phyloP scores from a whole-genome alignment of 345 rosid genomes.

The Lepidium sativum region DNA sequence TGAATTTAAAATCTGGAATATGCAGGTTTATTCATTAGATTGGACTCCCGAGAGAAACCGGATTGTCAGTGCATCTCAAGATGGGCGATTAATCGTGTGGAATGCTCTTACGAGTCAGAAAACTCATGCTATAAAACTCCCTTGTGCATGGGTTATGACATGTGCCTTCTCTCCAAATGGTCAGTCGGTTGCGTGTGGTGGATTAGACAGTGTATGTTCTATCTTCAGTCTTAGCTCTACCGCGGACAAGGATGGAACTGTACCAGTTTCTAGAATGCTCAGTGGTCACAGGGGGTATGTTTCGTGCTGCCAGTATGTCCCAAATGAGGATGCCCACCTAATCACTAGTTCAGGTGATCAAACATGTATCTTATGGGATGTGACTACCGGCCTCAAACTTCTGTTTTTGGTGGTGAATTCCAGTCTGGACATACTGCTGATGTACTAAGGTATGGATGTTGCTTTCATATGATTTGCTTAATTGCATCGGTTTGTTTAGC shows the following conservation, averaged over 20 bases:
- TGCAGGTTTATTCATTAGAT: constrained; percentile 81
- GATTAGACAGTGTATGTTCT: constrained; percentile 89
- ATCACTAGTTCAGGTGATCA: constrained; percentile 93
- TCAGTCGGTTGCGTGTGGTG: constrained; percentile 95
- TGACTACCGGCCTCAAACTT: constrained; percentile 87
- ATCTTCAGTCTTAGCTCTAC: constrained; percentile 85
- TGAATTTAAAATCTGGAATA: constrained; percentile 1
- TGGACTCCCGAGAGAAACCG: constrained; percentile 87
- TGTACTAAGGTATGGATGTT: constrained; percentile 57
- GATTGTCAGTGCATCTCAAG: constrained; percentile 95
- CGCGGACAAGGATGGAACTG: constrained; percentile 72
- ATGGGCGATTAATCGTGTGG: constrained; percentile 92
- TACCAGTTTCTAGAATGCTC: constrained; percentile 70
- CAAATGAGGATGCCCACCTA: constrained; percentile 78
- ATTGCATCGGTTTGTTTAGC: not conserved
- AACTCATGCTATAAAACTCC: constrained; percentile 89
- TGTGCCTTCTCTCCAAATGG: constrained; percentile 95
- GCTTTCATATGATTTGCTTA: not conserved
- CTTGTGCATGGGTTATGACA: constrained; percentile 98
- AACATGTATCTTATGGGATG: constrained; percentile 93
- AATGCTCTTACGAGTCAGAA: constrained; percentile 96
- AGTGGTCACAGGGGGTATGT: constrained; percentile 92
- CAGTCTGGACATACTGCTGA: constrained; percentile 97
- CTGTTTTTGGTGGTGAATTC: constrained; percentile 94
- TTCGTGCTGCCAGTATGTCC: constrained; percentile 89